These are phyloP conservation scores for Immersiella caudata DNA, from an alignment of 495 filamentous ascomycete genomes.

Conservation along the genomic window DNA sequence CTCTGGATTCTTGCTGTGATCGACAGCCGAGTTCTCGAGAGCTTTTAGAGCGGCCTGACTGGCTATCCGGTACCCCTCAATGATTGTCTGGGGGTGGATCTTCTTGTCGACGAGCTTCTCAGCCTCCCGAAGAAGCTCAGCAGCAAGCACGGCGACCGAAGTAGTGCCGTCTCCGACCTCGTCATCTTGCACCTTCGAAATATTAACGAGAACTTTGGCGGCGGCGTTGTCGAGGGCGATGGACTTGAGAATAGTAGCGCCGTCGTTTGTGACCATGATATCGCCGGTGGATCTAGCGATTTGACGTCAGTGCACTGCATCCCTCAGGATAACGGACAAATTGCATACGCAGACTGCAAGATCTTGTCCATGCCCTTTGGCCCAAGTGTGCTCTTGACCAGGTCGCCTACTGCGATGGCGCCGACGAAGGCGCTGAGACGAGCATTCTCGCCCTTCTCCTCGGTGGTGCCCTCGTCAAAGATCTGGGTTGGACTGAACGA, in stretches of 20 bases:
- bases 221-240: slow-evolving; percentile 99
- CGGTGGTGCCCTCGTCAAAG: slow-evolving; percentile 93
- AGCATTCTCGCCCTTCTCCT: slow-evolving; percentile 99
- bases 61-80: slow-evolving; percentile 98
- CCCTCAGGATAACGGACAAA: neutral
- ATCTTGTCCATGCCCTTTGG: slow-evolving; percentile 99
- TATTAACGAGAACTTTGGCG: slow-evolving; percentile 96
- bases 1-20: slow-evolving; percentile 79
- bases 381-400: slow-evolving; percentile 95
- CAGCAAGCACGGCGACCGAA: slow-evolving; percentile 86
- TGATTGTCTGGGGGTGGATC: slow-evolving; percentile 99
- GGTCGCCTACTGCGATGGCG: slow-evolving; percentile 94
- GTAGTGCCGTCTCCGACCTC: slow-evolving; percentile 94
- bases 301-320: slow-evolving; percentile 23
- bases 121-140: slow-evolving; percentile 92
- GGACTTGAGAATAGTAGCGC: slow-evolving; percentile 95
- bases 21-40: slow-evolving; percentile 79
- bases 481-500: slow-evolving; percentile 92
- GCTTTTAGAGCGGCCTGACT: slow-evolving; percentile 82
- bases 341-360: slow-evolving; percentile 86
- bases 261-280: slow-evolving; percentile 98
- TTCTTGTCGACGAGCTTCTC: slow-evolving; percentile 96
- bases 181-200: slow-evolving; percentile 98
- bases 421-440: slow-evolving; percentile 95
- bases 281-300: slow-evolving; percentile 80